These are phyloP conservation scores for Pleomassaria siparia DNA, from an alignment of 2,329 filamentous ascomycete species.

Conservation along the genomic window DNA sequence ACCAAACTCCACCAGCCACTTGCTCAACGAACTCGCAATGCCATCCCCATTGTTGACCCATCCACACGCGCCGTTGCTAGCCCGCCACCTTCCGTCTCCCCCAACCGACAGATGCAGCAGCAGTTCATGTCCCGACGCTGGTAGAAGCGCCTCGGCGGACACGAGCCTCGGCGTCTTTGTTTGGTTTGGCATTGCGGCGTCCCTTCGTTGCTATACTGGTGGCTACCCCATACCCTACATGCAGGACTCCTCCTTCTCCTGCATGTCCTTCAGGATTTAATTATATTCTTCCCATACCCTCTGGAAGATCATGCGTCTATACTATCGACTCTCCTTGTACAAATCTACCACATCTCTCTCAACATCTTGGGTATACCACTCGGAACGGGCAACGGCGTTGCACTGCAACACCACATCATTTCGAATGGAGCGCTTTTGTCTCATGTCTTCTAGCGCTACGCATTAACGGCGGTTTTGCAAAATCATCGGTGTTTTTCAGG, in stretches of 20 bases:
- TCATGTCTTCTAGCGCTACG: constrained; percentile 42
- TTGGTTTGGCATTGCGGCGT: constrained; percentile 38
- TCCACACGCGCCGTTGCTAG: constrained; percentile 88
- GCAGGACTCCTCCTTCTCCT: constrained; percentile 6
- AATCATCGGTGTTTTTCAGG: constrained; percentile 38
- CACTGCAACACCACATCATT: constrained; percentile 35
- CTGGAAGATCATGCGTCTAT: constrained; percentile 44
- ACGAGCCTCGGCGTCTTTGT: constrained; percentile 34
- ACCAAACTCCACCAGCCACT: constrained; percentile 90
- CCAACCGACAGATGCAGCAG: constrained; percentile 62
- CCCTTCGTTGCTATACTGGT: constrained; percentile 43
- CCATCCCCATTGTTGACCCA: constrained; percentile 97
- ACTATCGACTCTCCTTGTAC: constrained; percentile 46
- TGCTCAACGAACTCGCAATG: constrained; percentile 86
- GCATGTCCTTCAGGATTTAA: constrained; percentile 30
- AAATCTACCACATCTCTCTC: constrained; percentile 46
- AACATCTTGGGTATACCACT: constrained; percentile 46
- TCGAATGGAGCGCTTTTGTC: constrained; percentile 42
- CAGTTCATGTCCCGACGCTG: constrained; percentile 52
- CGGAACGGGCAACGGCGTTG: constrained; percentile 45
- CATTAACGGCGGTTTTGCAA: constrained; percentile 45
- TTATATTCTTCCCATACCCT: constrained; percentile 41
- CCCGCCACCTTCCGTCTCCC: constrained; percentile 74
- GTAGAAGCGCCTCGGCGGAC: constrained; percentile 44
- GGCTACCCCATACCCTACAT: constrained; percentile 30